Evolutionary conservation across 805 yeast species (phyloP).

Genomic region (Yueomyces sp.): DNA sequence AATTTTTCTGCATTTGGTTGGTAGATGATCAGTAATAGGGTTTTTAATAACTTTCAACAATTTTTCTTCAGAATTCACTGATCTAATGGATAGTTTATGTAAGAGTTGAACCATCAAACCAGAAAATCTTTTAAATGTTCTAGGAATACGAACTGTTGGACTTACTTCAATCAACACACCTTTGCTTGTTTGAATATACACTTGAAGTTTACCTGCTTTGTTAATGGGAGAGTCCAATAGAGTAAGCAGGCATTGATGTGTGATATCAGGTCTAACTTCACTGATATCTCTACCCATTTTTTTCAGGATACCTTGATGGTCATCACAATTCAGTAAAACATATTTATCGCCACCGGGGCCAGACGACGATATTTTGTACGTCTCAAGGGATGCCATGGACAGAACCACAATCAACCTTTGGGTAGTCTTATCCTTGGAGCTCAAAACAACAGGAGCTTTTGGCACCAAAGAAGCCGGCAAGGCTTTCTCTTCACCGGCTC

Average conservation of each 20-base stretch:
- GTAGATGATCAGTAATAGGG: constrained; percentile 93
- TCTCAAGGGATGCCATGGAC: constrained; percentile 90
- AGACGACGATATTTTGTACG: constrained; percentile 74
- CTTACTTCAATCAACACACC: constrained; percentile 93
- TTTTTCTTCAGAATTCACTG: constrained; percentile 91
- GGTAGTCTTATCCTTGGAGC: constrained; percentile 74
- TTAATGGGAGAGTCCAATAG: constrained; percentile 94
- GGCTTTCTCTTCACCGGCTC: constrained; percentile 24
- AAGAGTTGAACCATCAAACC: constrained; percentile 95
- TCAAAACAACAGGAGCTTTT: constrained; percentile 66
- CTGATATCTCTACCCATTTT: constrained; percentile 96
- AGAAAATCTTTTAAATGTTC: constrained; percentile 94
- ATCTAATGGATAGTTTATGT: constrained; percentile 83
- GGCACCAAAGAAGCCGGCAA: constrained; percentile 73
- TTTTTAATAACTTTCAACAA: constrained; percentile 88
- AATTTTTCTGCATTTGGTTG: constrained; percentile 87
- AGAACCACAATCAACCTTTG: constrained; percentile 88
- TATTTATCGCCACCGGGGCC: constrained; percentile 82
- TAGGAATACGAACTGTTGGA: constrained; percentile 92
- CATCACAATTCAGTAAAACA: constrained; percentile 92
- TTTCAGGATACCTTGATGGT: constrained; percentile 88
- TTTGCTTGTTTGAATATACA: constrained; percentile 88
- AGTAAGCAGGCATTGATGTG: constrained; percentile 93
- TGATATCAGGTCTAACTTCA: constrained; percentile 98
- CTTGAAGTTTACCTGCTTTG: constrained; percentile 94